Base-by-base conservation (phyloP, 75 land plant genomes). In the Cryptomeria japonica region DNA sequence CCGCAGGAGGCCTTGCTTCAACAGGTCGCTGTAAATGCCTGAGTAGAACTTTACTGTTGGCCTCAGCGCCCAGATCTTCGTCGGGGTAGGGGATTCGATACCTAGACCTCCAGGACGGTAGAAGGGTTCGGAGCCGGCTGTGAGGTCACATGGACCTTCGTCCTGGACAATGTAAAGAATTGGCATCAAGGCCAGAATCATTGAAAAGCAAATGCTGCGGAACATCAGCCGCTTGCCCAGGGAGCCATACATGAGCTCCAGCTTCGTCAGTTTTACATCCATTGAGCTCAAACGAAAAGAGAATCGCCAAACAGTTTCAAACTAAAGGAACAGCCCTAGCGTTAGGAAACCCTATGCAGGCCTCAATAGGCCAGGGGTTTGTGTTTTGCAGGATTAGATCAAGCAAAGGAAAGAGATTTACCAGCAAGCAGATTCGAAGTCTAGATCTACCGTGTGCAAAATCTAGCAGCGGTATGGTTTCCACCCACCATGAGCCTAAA, bases 391-490 rank as follows among this genome's bases (percentile, higher is more conserved):
- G 32, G 25, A 82, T 82, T 37, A 47, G 79, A 70, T 44, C 47
- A 76, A 85, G 87, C 37, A 86, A 88, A 85, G 49, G 42, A 37
- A 37, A 55, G 51, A 87, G 38, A 28, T 58, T 85, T 46, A 64
- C 56, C 64, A 86, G 64, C 38, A 28, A 83, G 36, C 64, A 22
- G 79, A 2, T 18, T 18, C 39, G 46, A 47, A 75, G 36, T 13
- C 5, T 11, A 8, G 46, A 38, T 53, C 61, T 89, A 89, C 53
- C 90, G 90, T 1, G 88, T 19, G 90, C 90, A 89, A 88, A 89
- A 89, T 79, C 90, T 87, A 75, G 90, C 87, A 80, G 90, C 47
- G 42, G 90, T 89, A 44, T 89, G 90, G 84, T 89, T 89, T 41
- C 83, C 90, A 76, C 90, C 90, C 88, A 89, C 88, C 46, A 89